Base-by-base conservation (phyloP, 768 basidiomycete species). In the Rhizopogon vulgaris region DNA sequence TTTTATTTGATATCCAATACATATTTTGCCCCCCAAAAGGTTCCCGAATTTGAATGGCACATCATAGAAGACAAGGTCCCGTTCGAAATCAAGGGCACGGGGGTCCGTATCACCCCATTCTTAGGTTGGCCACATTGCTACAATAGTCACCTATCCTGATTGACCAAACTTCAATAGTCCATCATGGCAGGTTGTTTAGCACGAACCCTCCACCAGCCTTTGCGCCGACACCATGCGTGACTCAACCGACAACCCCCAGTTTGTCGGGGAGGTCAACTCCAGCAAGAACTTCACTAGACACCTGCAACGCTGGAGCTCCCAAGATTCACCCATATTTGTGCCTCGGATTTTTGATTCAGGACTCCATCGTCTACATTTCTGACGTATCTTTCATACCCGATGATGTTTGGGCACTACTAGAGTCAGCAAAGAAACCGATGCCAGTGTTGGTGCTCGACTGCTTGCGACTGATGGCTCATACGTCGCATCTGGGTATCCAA, bases 301-400 rank as follows among this genome's bases (percentile, higher is more conserved):
- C 27, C 37, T 28, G 6, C 22, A 41, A 38, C 28, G 50, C 34
- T 46, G 43, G 1, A 14, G 18, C 41, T 28, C 48, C 54, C 18
- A 55, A 51, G 43, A 72, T 82, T 15, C 68, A 70, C n/a, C 85
- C 85, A 2, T 87, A 83, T 62, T 60, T 80, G 46, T 84, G 79
- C 60, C 77, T 84, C 59, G 87, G 84, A 27, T 90, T 90, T 71
- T 75, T 79, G 60, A 73, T 89, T 41, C 78, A 84, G 59, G 71
- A 84, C 34, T 69, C 77, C 28, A 68, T 94, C 41, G 72, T 82
- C 12, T 94, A 94, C 70, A 75, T 95, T 53, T 85, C 87, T 25
- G 94, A 96, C 65, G 87, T 85, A 38, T 90, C 87, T 8, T 69
- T 78, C 58, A 87, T 95, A 50, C 91, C 93, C 2, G 80, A 86